Conservation (phyloP, 768 basidiomycete genomes). For the Phanerochaete carnosa region DNA sequence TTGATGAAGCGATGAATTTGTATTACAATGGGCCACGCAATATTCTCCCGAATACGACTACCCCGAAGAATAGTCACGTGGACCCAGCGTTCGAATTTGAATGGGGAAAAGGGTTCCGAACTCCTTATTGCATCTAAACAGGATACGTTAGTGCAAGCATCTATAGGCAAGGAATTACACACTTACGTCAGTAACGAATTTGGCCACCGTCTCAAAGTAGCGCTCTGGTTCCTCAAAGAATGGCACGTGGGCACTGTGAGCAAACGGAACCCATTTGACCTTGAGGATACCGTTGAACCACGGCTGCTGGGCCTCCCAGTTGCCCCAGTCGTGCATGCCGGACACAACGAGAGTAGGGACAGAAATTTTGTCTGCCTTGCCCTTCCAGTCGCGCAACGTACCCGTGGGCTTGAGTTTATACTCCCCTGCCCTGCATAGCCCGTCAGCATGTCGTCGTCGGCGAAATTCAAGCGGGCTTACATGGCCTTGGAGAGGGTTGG, state of each 20-base stretch:
- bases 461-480: slow-evolving; percentile 18
- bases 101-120: no score
- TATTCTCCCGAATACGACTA: no score
- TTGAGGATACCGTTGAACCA: slow-evolving; percentile 29
- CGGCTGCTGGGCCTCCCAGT: slow-evolving; percentile 31
- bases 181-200: slow-evolving; percentile 20
- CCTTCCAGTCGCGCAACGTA: slow-evolving; percentile 23
- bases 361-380: slow-evolving; percentile 24
- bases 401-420: slow-evolving; percentile 27
- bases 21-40: no score
- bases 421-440: slow-evolving; percentile 26
- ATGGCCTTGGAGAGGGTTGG: slow-evolving; percentile 35
- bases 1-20: no score
- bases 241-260: slow-evolving; percentile 29
- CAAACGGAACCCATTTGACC: slow-evolving; percentile 30
- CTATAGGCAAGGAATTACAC: no score
- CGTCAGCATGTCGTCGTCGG: neutral
- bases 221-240: slow-evolving; percentile 31
- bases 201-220: slow-evolving; percentile 24
- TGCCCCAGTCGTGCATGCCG: slow-evolving; percentile 35
- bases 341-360: slow-evolving; percentile 32
- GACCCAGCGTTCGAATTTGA: no score
- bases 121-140: no score
- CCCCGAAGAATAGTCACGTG: no score
- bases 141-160: no score